phyloP scores from a whole-genome alignment of 306 rosid genomes.

The Glycine tomentella region DNA sequence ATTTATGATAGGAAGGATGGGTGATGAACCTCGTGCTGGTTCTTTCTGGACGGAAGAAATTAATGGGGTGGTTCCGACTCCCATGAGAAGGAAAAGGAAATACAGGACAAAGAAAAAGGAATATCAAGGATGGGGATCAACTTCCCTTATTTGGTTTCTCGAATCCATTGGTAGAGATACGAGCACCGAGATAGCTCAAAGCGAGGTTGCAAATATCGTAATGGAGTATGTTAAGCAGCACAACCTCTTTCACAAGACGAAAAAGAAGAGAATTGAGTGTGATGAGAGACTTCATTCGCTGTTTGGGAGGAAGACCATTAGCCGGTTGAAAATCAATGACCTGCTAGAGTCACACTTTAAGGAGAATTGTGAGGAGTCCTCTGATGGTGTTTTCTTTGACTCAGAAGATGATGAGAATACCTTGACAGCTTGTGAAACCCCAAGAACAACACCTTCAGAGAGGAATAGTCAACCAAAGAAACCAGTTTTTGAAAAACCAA shows the following conservation, averaged over 20 bases:
- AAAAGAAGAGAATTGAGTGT: conserved; percentile 72
- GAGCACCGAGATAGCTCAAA: conserved; percentile 54
- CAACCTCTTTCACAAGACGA: conserved; percentile 59
- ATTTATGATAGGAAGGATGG: conserved; percentile 40
- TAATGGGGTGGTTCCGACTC: conserved; percentile 46
- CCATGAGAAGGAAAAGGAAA: conserved; percentile 54
- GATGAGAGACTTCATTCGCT: conserved; percentile 64
- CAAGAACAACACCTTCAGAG: conserved; percentile 28
- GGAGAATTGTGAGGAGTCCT: conserved; percentile 55
- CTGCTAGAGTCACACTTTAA: conserved; percentile 74
- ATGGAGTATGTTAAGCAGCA: conserved; percentile 60
- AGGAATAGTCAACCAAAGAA: conserved; percentile 48
- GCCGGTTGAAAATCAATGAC: conserved; percentile 63
- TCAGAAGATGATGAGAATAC: conserved; percentile 54
- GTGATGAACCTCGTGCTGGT: not conserved
- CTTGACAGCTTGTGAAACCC: conserved; percentile 35
- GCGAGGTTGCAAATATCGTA: conserved; percentile 61
- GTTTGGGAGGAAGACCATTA: conserved; percentile 73
- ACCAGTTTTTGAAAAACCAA: conserved; percentile 50
- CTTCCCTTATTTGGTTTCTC: conserved; percentile 64
- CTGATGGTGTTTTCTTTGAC: conserved; percentile 48
- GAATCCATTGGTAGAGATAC: conserved; percentile 70
- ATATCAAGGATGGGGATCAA: conserved; percentile 83
- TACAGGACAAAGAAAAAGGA: conserved; percentile 57
- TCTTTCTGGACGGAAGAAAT: conserved; percentile 54